Evolutionary conservation across 1,139 yeast species (phyloP), one percentile per base, ranked within the genome.

Genomic region (Debaryomyces fabryi): DNA sequence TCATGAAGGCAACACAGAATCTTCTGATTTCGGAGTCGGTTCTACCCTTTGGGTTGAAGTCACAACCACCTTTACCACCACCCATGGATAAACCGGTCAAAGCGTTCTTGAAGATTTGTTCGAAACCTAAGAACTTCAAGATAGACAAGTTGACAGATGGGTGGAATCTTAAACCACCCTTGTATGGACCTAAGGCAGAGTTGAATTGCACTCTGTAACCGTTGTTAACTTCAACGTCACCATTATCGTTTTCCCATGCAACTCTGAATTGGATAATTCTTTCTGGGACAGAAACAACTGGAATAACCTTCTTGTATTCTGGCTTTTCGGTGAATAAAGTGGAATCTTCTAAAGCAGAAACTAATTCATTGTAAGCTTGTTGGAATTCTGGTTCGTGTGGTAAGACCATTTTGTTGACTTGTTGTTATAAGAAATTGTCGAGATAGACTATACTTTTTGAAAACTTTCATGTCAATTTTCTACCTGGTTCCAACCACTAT

Each of bases 21-120:
- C 96, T 86, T 81, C 99, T 87, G 74, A 93, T 92, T 79, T 93
- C 99, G 62, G 78, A 72, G 72, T 92, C 96, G 50, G 96, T 80
- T 76, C 86, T 87, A 65, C 93, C 96, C 83, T 92, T 92, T 64
- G 97, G 97, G 77, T 92, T 90, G 75, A 93, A 93, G 77, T 93
- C 97, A 56, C 96, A 81, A 72, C 99, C 99, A 83, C 99, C 99
- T 75, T 93, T 93, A 78, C 97, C 99, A 80, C 99, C 99, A 71
- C 99, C 99, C 88, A 93, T 91, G 82, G 86, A 83, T 64, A 92
- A 82, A 64, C 98, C 98, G 62, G 99, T 93, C 66, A 93, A 81
- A 48, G 99, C 98, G 69, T 93, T 93, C 83, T 93, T 93, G 83
- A 93, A 93, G 72, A 91, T 91, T 78, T 93, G 99, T 80, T 93